Evolutionary conservation across 1,284 basidiomycete species (phyloP).

Genomic region (Ceratobasidium sp.): DNA sequence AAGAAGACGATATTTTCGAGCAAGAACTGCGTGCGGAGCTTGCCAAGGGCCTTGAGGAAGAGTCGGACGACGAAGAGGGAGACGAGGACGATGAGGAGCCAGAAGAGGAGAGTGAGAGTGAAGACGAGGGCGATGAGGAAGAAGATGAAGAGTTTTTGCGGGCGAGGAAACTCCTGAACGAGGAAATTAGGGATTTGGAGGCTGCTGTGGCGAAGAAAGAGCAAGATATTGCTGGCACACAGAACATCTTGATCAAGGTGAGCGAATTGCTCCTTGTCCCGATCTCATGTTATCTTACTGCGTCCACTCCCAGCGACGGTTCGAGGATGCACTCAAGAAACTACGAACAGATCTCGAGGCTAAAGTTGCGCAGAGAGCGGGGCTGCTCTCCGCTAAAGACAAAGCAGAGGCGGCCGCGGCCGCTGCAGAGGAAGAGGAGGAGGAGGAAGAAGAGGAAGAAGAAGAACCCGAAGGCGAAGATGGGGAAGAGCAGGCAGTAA

Average conservation of each 20-base stretch:
- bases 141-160: constrained; percentile 74
- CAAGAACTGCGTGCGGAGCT: constrained; percentile 38
- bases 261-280: background rate
- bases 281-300: constrained; percentile 16
- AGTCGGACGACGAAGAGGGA: constrained; percentile 58
- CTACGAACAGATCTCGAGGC: constrained; percentile 87
- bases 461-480: constrained; percentile 34
- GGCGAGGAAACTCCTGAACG: constrained; percentile 83
- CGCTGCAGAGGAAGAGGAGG: constrained; percentile 24
- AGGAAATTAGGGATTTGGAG: constrained; percentile 92
- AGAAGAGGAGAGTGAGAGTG: constrained; percentile 73
- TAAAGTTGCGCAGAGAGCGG: constrained; percentile 81
- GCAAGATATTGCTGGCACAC: constrained; percentile 85
- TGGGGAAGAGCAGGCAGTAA: constrained; percentile 33
- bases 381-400: constrained; percentile 39
- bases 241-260: constrained; percentile 90
- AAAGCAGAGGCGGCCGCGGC: constrained; percentile 35
- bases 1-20: constrained; percentile 41
- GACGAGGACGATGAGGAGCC: constrained; percentile 71
- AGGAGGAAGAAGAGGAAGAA: constrained; percentile 38
- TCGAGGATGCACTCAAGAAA: constrained; percentile 92
- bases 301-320: constrained; percentile 77
- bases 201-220: constrained; percentile 89
- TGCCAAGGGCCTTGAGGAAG: constrained; percentile 36
- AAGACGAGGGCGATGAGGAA: constrained; percentile 77